Evolutionary conservation across 208 protist species (phyloP).

Genomic region (Acanthamoeba lugdunensis): DNA sequence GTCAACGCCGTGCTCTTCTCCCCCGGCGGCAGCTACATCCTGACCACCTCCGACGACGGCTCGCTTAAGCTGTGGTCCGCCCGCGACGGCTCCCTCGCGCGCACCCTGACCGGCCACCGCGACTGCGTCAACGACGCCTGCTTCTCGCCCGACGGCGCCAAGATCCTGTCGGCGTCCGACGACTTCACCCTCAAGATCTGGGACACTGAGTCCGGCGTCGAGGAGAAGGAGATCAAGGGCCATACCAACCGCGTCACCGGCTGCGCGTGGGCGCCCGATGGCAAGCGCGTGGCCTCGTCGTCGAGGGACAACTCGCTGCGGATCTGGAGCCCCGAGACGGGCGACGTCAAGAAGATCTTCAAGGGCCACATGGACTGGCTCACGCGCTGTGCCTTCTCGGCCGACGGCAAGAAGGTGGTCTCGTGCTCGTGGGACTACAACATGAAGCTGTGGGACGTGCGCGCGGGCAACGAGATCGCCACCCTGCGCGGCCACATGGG

Average conservation of each 20-base stretch:
- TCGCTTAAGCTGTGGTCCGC: constrained; percentile 79
- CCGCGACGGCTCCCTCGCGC: neutral
- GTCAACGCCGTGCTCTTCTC: constrained; percentile 68
- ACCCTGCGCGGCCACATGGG: constrained; percentile 73
- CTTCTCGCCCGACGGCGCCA: constrained; percentile 62
- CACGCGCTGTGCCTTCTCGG: constrained; percentile 58
- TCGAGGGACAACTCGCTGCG: constrained; percentile 56
- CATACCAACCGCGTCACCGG: constrained; percentile 71
- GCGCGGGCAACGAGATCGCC: constrained; percentile 30
- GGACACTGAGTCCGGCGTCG: constrained; percentile 14
- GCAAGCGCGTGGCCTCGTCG: constrained; percentile 42
- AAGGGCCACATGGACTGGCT: constrained; percentile 77
- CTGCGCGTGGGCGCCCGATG: constrained; percentile 60
- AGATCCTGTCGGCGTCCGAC: constrained; percentile 70
- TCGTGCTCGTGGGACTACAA: constrained; percentile 77
- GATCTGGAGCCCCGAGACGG: constrained; percentile 54
- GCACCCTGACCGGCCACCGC: constrained; percentile 45
- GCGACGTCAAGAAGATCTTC: constrained; percentile 70
- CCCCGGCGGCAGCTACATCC: constrained; percentile 9
- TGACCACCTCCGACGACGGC: constrained; percentile 74
- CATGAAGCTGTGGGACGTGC: constrained; percentile 75
- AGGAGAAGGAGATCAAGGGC: constrained; percentile 36
- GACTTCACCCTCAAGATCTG: constrained; percentile 72
- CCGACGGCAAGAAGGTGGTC: constrained; percentile 48
- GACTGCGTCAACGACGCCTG: constrained; percentile 70